Percentiles rank a stretch among this genome's conserved stretches.
These are phyloP conservation scores for Hortiboletus flavorubellus DNA, from an alignment of 768 basidiomycete genomes.

Conservation along the genomic window DNA sequence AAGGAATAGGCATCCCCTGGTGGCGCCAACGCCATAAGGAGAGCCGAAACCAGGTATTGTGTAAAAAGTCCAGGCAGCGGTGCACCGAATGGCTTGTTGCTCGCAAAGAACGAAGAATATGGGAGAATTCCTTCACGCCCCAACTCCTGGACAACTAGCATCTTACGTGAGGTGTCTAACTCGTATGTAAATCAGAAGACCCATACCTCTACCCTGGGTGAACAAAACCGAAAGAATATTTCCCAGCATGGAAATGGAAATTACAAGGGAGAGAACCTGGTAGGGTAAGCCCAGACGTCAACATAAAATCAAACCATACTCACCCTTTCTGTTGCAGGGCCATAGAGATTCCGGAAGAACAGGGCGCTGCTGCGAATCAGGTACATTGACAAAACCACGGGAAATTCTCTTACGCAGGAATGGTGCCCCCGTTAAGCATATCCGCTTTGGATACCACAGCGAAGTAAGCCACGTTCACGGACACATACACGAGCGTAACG, in stretches of 20 bases:
- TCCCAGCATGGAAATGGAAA: conserved; percentile 63
- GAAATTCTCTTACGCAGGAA: conserved; percentile 55
- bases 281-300: neutral
- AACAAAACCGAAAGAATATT: conserved; percentile 64
- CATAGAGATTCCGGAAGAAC: conserved; percentile 74
- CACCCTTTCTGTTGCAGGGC: conserved; percentile 57
- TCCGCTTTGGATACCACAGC: conserved; percentile 68
- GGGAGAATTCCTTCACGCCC: conserved; percentile 71
- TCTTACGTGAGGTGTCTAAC: conserved; percentile 3
- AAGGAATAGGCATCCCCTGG: conserved; percentile 76
- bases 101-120: conserved; percentile 62
- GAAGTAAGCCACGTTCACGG: conserved; percentile 72
- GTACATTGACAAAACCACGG: neutral
- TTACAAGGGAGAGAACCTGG: conserved; percentile 57
- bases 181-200: conserved; percentile 5
- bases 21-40: conserved; percentile 54
- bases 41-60: conserved; percentile 58
- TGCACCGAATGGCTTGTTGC: conserved; percentile 66
- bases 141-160: conserved; percentile 65
- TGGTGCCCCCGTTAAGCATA: conserved; percentile 59
- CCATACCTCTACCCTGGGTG: conserved; percentile 58
- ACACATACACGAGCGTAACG: conserved; percentile 58
- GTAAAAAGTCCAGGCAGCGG: conserved; percentile 61
- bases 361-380: conserved; percentile 43
- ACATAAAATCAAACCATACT: neutral